These are phyloP conservation scores for Termitomyces sp. DNA, from an alignment of 768 basidiomycete genomes.

Conservation along the genomic window DNA sequence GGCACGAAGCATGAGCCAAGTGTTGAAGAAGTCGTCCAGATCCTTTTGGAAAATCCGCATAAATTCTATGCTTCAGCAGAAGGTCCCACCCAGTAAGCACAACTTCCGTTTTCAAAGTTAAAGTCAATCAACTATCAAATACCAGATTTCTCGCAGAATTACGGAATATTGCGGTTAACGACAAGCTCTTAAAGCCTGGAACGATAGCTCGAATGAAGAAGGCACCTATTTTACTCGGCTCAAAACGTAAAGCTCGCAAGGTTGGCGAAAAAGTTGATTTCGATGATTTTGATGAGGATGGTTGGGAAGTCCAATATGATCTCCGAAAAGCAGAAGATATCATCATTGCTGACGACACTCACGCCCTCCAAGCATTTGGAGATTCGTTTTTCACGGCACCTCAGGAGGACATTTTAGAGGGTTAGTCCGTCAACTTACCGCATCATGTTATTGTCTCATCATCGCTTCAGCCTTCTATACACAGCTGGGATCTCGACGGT, in stretches of 20 bases:
- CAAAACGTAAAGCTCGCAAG: slow-evolving; percentile 48
- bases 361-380: slow-evolving; percentile 73
- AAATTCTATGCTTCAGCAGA: slow-evolving; percentile 69
- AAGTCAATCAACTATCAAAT: not conserved
- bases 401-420: slow-evolving; percentile 89
- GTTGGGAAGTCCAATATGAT: slow-evolving; percentile 70
- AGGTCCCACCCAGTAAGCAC: slow-evolving; percentile 58
- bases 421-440: slow-evolving; percentile 23
- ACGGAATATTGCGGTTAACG: slow-evolving; percentile 81
- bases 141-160: slow-evolving; percentile 78
- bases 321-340: slow-evolving; percentile 65
- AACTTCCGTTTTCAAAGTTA: not conserved
- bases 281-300: slow-evolving; percentile 59
- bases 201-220: slow-evolving; percentile 63
- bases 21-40: slow-evolving; percentile 72
- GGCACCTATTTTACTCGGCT: slow-evolving; percentile 68
- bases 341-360: slow-evolving; percentile 83
- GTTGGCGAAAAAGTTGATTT: slow-evolving; percentile 19
- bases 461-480: slow-evolving; percentile 59
- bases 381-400: slow-evolving; percentile 72
- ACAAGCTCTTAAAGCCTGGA: slow-evolving; percentile 40
- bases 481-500: slow-evolving; percentile 64
- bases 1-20: slow-evolving; percentile 87
- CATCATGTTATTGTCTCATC: not conserved
- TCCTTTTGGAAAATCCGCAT: slow-evolving; percentile 61